phyloP scores from a whole-genome alignment of 495 filamentous ascomycete species.

The Tuber microsphaerosporum region DNA sequence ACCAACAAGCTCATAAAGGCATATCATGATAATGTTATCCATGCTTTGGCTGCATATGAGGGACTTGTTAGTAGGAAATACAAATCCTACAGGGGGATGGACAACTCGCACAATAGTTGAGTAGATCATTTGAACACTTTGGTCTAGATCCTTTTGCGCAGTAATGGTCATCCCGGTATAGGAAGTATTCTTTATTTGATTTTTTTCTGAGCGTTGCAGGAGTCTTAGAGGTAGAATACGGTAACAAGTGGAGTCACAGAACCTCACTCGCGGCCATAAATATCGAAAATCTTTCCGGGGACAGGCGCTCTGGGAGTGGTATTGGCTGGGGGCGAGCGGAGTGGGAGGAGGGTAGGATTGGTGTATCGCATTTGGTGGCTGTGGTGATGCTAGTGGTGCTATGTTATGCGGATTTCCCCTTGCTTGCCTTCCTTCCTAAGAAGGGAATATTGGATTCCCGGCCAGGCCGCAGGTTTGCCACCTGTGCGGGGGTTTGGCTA shows the following conservation, averaged over 20 bases:
- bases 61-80: too few relatives aligned
- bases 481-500: neutral
- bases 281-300: neutral
- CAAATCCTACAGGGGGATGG: too few relatives aligned
- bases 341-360: neutral
- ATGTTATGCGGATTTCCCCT: neutral
- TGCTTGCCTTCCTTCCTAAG: neutral
- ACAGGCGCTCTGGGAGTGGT: neutral
- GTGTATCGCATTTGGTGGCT: too few relatives aligned
- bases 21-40: too few relatives aligned
- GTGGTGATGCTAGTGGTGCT: neutral
- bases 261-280: neutral
- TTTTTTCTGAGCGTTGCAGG: neutral
- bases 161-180: neutral
- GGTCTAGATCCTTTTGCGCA: neutral
- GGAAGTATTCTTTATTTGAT: too few relatives aligned
- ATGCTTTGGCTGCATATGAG: too few relatives aligned
- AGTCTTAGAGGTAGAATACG: neutral
- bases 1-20: too few relatives aligned
- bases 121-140: too few relatives aligned
- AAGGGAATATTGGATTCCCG: neutral
- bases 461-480: neutral
- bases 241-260: neutral
- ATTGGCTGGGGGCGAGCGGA: neutral
- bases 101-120: too few relatives aligned